Base-by-base conservation (phyloP, 495 filamentous ascomycete genomes). In the Elasticomyces elasticus region DNA sequence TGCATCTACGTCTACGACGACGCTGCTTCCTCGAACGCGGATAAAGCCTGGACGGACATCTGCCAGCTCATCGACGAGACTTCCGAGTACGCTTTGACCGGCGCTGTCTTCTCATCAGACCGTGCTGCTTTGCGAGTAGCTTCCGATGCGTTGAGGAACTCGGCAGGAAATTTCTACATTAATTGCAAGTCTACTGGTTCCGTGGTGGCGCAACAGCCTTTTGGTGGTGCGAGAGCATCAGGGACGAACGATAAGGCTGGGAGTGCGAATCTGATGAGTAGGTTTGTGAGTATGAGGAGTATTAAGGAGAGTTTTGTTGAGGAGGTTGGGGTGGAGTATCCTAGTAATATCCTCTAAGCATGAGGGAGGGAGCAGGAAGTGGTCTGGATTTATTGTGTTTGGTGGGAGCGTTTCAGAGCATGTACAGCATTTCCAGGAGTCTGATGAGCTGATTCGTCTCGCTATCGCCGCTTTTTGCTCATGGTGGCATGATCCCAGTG, bases 1-100 rank as follows among this genome's bases (percentile, higher is more conserved):
- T 75, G 76, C 31, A 63, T 82, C 52, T 72, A 82, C 67, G 67
- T 79, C 40, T 84, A 84, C 69, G 72, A 79, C 60, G 79, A 81
- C 58, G 60, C 64, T 30, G 68, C 73, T 20, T 62, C 51, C 24
- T 47, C 56, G 13, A 45, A 52, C 5, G 42, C 54, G 28, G n/a
- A 59, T 64, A 12, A 40, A 40, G 35, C 35, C 35, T 70, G 60
- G 60, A 22, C 28, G n/a, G 49, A 61, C 25, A 63, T 65, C 55
- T 69, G 66, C 60, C 61, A 63, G 44, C 60, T 59, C 43, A 63
- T 71, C 47, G 65, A 69, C 58, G 17, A 51, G 13, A 68, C 69
- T 10, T 64, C 64, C 11, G 62, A 64, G 31, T 72, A 72, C 53
- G 69, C 64, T 0, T 61, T 72, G 45, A 72, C 70, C 5, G 70